A percentile compares a stretch with the other conserved stretches of the same genome.
Conservation (phyloP, 306 rosid genomes). For the Vicia faba region DNA sequence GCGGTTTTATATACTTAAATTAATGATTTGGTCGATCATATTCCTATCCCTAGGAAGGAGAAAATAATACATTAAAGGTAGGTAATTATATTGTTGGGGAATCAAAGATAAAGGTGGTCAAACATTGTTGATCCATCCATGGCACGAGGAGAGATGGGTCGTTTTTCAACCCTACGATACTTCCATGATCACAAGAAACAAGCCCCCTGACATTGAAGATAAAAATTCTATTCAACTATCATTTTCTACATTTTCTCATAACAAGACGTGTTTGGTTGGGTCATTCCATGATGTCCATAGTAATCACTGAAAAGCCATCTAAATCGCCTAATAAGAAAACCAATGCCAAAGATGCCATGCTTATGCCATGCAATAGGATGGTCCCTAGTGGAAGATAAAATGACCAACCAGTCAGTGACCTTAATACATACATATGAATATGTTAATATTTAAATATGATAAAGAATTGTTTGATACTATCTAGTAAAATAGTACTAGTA, state of each 20-base stretch:
- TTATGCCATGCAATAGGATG: slow-evolving; percentile 17
- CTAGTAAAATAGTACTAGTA: not conserved
- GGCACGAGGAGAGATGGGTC: slow-evolving; percentile 45
- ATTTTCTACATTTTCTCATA: not conserved
- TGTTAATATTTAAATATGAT: too few species aligned
- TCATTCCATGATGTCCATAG: slow-evolving; percentile 2
- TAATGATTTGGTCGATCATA: too few species aligned
- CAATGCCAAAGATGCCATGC: slow-evolving; percentile 25
- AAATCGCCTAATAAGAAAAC: slow-evolving; percentile 28
- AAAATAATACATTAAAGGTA: too few species aligned
- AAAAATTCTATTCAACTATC: not conserved
- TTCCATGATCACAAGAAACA: not conserved
- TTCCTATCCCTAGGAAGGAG: too few species aligned
- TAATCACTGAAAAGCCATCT: slow-evolving; percentile 27
- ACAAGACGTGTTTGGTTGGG: not conserved
- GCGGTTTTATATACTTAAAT: too few species aligned
- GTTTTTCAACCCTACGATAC: not conserved
- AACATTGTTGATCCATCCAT: slow-evolving; percentile 47
- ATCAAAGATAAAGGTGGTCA: slow-evolving; percentile 50
- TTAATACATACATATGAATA: not conserved
- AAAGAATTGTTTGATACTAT: not conserved
- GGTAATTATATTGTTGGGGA: slow-evolving; percentile 48
- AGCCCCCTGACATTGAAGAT: slow-evolving; percentile 1
- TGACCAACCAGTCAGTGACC: slow-evolving; percentile 3
- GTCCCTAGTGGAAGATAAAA: slow-evolving; percentile 41